Base-by-base conservation (phyloP, 164 flowering plant species). In the Vitis cinerea region DNA sequence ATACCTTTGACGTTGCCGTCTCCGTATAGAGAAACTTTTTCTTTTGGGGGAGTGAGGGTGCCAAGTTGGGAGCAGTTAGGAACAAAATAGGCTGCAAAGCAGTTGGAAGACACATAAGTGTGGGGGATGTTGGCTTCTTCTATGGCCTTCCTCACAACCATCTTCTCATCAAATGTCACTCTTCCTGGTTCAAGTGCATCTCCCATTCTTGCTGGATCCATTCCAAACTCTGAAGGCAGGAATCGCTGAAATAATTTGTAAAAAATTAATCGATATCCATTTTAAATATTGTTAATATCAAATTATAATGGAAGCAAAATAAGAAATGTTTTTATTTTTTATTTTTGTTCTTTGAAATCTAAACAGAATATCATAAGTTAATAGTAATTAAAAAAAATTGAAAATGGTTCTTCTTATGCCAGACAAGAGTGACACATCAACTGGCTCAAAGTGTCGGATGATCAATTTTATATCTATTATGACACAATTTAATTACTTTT, bases 201-300 rank as follows among this genome's bases (percentile, higher is more conserved):
- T 27, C 48, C 70, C 75, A 77, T 74, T 16, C 69, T 64, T 14
- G 73, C 78, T 52, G 74, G 72, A 15, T 80, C 80, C 37, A 58
- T 74, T 3, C 78, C 83, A 58, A 74, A 80, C 59, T 80, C 80
- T 8, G 80, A 80, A 2, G 80, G 80, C 19, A 77, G 61, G 57
- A 77, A 80, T 0, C 80, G 69, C 76, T 77, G 64, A 8, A 30
- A 47, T 37, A 3, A 37, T 37, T 37, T 37, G 7, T 37, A 37
- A 3, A 37, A 37, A 2, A 23, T 23, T 1, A 23, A 23, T 23
- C 27, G 27, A 23, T 23, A 23, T 23, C 27, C 27, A 23, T 23
- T 23, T 23, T 23, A 23, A 23, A 23, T 23, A 23, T 23, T 23
- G 27, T 23, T 0, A 23, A 23, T 23, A 23, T 23, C 27, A 23